Evolutionary conservation across 768 basidiomycete genomes (phyloP), one percentile per base, ranked within the genome.

Genomic region (Gautieria morchelliformis): DNA sequence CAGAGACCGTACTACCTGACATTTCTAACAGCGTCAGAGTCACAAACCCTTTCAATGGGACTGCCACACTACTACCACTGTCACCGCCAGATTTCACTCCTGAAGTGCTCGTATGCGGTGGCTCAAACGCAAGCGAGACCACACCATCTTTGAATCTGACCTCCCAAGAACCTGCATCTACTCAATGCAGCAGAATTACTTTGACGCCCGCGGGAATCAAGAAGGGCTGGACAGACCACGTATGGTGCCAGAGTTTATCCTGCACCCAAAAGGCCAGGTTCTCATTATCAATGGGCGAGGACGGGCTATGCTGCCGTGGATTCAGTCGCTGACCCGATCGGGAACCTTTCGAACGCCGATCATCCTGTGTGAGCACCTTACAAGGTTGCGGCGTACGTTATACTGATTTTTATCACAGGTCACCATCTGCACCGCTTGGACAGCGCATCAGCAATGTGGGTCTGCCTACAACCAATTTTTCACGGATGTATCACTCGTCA

Each of bases 311-410:
- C 72, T 64, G 61, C 62, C 48, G 79, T 89, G 68, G 82, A 81
- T 24, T 80, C 78, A 48, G 69, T 75, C 33, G 64, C 70, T 5
- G 84, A 79, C 76, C 77, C 82, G 0, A 74, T 84, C 32, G 83
- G 80, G 7, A 35, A 35, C 27, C 71, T 78, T 65, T 83, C 83
- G 24, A 85, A 81, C 58, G 67, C 69, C 2, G 69, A 68, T 50
- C 59, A 69, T 59, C 65, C 68, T 3, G 52, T 62, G 42, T 63
- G 48, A 24, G 52, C 40, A 15, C 5, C 20, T 39, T 46, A 11
- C 7, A 5, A 20, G 2, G 4, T 20, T 46, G 19, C 14, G 10
- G 35, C 35, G 14, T 37, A 14, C 35, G 14, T 37, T 9, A 37
- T 37, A 9, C 35, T 37, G 35, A 37, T 2, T 37, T 10, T 2